A percentile compares a stretch with the other conserved stretches of the same genome.
These are phyloP conservation scores for Panaeolus papilionaceus DNA, from an alignment of 768 basidiomycete species.

Conservation along the genomic window DNA sequence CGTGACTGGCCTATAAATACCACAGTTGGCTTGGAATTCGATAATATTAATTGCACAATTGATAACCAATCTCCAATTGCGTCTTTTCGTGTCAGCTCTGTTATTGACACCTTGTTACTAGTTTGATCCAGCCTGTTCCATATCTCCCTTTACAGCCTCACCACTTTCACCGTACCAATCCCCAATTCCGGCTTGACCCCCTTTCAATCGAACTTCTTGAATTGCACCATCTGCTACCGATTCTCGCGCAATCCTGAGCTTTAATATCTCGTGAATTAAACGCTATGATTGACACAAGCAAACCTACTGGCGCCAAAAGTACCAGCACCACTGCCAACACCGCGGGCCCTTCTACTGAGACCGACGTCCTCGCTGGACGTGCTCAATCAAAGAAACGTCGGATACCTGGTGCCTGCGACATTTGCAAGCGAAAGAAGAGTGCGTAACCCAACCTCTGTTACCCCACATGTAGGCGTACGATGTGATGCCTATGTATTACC, in stretches of 20 bases:
- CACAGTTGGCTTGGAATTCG: neutral
- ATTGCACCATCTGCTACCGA: neutral
- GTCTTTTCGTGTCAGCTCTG: conserved; percentile 7
- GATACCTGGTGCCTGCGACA: conserved; percentile 70
- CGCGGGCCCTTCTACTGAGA: neutral
- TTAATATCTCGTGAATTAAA: neutral
- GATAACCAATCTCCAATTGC: conserved; percentile 12
- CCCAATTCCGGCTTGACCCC: neutral
- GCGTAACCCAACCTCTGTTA: conserved; percentile 23
- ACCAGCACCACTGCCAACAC: neutral
- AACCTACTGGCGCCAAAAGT: neutral
- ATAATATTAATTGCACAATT: conserved; percentile 6
- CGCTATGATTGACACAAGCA: conserved; percentile 1
- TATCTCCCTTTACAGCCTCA: neutral
- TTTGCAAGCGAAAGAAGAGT: conserved; percentile 76
- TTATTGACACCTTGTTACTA: neutral
- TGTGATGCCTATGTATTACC: neutral
- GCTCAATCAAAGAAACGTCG: conserved; percentile 52
- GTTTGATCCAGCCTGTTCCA: neutral
- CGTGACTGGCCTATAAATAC: conserved; percentile 5
- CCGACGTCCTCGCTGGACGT: conserved; percentile 6
- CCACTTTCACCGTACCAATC: neutral
- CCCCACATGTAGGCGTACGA: neutral
- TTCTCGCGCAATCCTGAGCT: neutral
- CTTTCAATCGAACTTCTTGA: neutral